These are phyloP conservation scores for Ophiostoma ulmi DNA, from an alignment of 2,329 filamentous ascomycete species.

Conservation along the genomic window DNA sequence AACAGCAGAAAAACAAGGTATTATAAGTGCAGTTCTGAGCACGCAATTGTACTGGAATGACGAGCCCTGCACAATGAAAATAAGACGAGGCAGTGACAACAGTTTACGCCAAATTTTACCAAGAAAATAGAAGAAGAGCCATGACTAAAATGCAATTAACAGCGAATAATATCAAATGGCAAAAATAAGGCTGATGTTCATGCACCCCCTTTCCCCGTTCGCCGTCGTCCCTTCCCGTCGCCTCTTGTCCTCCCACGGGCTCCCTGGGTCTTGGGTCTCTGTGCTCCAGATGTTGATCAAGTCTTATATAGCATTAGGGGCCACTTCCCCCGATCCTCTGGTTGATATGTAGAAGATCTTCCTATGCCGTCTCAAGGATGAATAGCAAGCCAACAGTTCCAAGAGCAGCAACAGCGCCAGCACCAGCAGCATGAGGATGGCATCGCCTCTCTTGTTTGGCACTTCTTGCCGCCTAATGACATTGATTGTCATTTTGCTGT, in stretches of 20 bases:
- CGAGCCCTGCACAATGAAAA: not conserved
- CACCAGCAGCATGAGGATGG: not conserved
- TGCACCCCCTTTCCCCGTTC: not conserved
- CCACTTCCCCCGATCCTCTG: not conserved
- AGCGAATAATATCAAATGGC: not conserved
- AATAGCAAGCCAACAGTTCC: not conserved
- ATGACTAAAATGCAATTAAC: not conserved
- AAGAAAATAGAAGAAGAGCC: not conserved
- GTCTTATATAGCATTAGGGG: not conserved
- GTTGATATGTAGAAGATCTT: not conserved
- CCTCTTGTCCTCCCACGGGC: not conserved
- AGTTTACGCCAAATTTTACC: not conserved
- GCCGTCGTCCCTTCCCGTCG: not conserved
- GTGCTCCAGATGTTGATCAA: not conserved
- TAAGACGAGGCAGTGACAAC: not conserved
- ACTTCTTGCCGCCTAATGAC: not conserved
- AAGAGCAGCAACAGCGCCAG: not conserved
- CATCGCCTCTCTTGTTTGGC: not conserved
- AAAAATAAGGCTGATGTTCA: conserved; percentile 1
- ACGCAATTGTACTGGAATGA: not conserved
- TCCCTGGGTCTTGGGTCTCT: not conserved
- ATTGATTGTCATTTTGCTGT: not conserved
- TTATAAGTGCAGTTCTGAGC: not conserved
- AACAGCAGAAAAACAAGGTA: not conserved
- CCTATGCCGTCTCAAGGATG: not conserved